These are phyloP conservation scores for Beverwykella pulmonaria DNA, from an alignment of 495 filamentous ascomycete genomes.

Conservation along the genomic window DNA sequence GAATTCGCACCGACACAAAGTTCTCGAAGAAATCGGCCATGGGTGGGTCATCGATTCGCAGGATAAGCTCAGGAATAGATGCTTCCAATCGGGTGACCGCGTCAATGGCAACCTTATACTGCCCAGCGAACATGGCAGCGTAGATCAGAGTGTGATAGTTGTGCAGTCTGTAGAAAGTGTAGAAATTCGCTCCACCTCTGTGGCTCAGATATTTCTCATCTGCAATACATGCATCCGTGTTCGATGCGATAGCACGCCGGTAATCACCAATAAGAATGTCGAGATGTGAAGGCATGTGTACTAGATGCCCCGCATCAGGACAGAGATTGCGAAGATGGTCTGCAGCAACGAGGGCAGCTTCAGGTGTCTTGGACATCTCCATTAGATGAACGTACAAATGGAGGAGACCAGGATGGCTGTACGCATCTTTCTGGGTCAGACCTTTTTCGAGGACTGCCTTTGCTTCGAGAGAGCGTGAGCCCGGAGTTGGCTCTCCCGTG, in stretches of 20 bases:
- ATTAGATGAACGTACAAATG: constrained; percentile 75
- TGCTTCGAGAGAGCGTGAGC: constrained; percentile 60
- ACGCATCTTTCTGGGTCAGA: constrained; percentile 47
- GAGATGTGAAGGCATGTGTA: constrained; percentile 73
- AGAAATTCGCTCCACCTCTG: constrained; percentile 62
- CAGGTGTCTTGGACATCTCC: constrained; percentile 70
- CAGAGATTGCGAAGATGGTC: constrained; percentile 63
- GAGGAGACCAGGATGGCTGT: constrained; percentile 60
- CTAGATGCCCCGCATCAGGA: constrained; percentile 69
- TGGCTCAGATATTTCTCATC: constrained; percentile 62
- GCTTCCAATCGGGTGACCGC: constrained; percentile 56
- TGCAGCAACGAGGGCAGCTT: constrained; percentile 58
- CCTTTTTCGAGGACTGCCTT: constrained; percentile 59
- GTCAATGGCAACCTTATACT: constrained; percentile 59
- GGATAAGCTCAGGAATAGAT: constrained; percentile 60
- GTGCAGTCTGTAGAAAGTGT: constrained; percentile 68
- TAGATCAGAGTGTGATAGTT: constrained; percentile 71
- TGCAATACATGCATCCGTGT: constrained; percentile 63
- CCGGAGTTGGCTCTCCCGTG: constrained; percentile 58
- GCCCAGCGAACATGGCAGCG: constrained; percentile 70
- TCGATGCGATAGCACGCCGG: constrained; percentile 60
- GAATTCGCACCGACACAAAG: constrained; percentile 63
- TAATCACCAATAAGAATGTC: constrained; percentile 71
- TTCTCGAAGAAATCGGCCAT: constrained; percentile 75
- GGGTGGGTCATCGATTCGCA: constrained; percentile 63